These are phyloP conservation scores for Dryas alaskensis DNA, from an alignment of 306 rosid genomes.

Conservation along the genomic window DNA sequence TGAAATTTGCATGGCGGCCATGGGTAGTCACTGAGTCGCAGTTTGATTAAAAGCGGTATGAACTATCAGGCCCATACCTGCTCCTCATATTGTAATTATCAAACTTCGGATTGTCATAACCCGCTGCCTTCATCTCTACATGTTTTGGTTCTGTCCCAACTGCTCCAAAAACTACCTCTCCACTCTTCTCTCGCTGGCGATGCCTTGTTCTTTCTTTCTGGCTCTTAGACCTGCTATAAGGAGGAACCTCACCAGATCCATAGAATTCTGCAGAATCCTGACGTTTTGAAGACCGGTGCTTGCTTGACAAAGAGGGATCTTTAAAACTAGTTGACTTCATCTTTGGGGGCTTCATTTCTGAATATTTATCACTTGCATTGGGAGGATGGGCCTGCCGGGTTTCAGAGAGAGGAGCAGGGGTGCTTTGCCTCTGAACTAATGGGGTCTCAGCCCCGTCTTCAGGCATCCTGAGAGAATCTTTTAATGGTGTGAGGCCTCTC, in stretches of 20 bases:
- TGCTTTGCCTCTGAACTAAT: constrained; percentile 41
- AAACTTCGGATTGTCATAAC: constrained; percentile 48
- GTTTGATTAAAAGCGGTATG: constrained; percentile 46
- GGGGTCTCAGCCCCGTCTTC: constrained; percentile 53
- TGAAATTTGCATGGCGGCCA: constrained; percentile 10
- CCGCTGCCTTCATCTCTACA: constrained; percentile 47
- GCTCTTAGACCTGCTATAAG: constrained; percentile 64
- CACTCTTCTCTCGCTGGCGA: constrained; percentile 79
- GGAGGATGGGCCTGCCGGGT: constrained; percentile 52
- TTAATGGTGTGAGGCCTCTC: constrained; percentile 64
- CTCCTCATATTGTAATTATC: constrained; percentile 73
- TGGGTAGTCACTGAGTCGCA: constrained; percentile 29
- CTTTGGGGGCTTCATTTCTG: constrained; percentile 74
- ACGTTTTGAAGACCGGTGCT: constrained; percentile 75
- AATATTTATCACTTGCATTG: constrained; percentile 48
- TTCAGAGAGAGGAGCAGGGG: constrained; percentile 49
- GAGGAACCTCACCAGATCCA: constrained; percentile 65
- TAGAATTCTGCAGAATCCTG: constrained; percentile 71
- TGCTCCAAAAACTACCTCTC: constrained; percentile 51
- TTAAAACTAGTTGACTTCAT: constrained; percentile 71
- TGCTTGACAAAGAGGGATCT: constrained; percentile 73
- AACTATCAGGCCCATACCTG: constrained; percentile 48
- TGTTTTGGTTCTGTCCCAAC: constrained; percentile 54
- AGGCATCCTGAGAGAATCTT: constrained; percentile 78
- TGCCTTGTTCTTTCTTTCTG: constrained; percentile 82